phyloP scores from a whole-genome alignment of 208 protist species.

The Jaenimonas drosophilae region DNA sequence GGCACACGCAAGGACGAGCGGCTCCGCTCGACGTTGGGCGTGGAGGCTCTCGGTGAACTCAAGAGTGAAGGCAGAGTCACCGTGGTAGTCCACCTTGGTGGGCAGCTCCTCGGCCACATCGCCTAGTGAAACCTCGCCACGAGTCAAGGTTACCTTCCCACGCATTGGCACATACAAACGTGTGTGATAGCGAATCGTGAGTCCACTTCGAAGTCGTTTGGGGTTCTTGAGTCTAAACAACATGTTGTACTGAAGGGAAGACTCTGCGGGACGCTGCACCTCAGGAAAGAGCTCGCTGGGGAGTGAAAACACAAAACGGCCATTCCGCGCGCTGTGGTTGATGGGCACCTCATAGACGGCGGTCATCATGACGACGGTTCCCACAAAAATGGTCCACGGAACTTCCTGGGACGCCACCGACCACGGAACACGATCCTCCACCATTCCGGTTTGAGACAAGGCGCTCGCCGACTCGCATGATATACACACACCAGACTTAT shows the following conservation, averaged over 20 bases:
- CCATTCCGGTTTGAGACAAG: conserved; percentile 10
- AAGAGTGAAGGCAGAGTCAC: conserved; percentile 3
- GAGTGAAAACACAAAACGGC: conserved; percentile 24
- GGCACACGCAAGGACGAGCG: conserved; percentile 2
- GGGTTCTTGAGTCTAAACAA: conserved; percentile 13
- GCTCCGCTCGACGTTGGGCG: not conserved
- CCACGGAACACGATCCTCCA: conserved; percentile 4
- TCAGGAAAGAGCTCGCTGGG: conserved; percentile 41
- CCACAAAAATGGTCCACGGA: conserved; percentile 50
- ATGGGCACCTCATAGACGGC: conserved; percentile 51
- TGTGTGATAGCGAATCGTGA: conserved; percentile 15
- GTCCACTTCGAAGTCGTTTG: conserved; percentile 11
- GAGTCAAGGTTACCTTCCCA: conserved; percentile 20
- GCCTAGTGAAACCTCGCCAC: not conserved
- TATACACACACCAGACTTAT: conserved; percentile 8
- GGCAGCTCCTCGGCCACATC: not conserved
- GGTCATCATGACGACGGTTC: conserved; percentile 21
- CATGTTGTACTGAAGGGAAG: conserved; percentile 32
- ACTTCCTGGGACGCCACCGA: conserved; percentile 41
- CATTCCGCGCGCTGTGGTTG: conserved; percentile 6
- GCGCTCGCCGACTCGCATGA: conserved; percentile 8
- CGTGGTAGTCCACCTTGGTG: conserved; percentile 1
- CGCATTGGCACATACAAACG: conserved; percentile 39
- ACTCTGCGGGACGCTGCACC: conserved; percentile 15
- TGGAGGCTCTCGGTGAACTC: not conserved